Evolutionary conservation across 2,329 filamentous ascomycete species (phyloP).

Genomic region (Phaeosphaeriaceae sp.): DNA sequence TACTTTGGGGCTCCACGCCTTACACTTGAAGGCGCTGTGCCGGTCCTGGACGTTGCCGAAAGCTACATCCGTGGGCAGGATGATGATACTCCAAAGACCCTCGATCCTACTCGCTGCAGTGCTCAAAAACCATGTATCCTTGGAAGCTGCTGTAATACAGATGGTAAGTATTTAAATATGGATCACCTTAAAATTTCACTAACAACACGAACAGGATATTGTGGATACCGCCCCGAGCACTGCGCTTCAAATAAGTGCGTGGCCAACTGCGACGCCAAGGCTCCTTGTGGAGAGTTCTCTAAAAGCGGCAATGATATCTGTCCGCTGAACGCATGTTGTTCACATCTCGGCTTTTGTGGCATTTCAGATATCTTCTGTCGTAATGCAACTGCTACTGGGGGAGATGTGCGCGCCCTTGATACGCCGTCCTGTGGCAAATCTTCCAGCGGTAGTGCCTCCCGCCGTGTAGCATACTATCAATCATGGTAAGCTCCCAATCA

Average conservation of each 20-base stretch:
- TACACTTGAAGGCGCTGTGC: constrained; percentile 7
- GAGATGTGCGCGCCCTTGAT: neutral
- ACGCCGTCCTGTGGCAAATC: constrained; percentile 14
- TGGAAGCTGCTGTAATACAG: constrained; percentile 16
- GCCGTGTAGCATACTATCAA: constrained; percentile 28
- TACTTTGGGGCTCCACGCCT: constrained; percentile 13
- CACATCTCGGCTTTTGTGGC: constrained; percentile 50
- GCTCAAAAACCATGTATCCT: constrained; percentile 12
- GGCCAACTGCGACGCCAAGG: constrained; percentile 48
- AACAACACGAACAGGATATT: constrained; percentile 6
- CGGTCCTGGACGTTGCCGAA: constrained; percentile 16
- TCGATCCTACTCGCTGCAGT: constrained; percentile 8
- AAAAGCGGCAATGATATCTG: constrained; percentile 7
- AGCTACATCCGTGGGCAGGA: constrained; percentile 16
- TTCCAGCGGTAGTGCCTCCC: constrained; percentile 17
- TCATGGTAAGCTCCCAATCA: constrained; percentile 16
- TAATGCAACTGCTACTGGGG: neutral
- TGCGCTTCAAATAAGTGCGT: constrained; percentile 21
- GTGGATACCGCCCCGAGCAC: constrained; percentile 20
- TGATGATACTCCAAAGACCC: neutral
- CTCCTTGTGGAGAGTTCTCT: constrained; percentile 45
- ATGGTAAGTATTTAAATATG: constrained; percentile 4
- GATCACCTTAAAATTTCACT: neutral
- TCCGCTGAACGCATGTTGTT: constrained; percentile 26
- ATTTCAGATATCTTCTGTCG: constrained; percentile 33